Evolutionary conservation across 192 early-diverging fungal species (phyloP).

Genomic region (Backusella parvicylindrica): DNA sequence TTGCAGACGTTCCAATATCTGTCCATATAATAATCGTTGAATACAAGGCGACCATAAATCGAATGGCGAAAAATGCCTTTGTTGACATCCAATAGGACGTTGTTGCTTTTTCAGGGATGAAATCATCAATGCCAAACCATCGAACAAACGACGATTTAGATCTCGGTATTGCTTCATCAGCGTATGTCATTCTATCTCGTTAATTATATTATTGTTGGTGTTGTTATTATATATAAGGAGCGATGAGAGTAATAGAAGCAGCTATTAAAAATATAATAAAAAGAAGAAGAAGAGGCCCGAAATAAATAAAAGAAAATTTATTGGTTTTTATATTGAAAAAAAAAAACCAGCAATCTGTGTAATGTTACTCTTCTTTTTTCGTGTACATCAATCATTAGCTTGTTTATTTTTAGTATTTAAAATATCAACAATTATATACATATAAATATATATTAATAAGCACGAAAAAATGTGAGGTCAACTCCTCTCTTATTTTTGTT

Average conservation of each 20-base stretch:
- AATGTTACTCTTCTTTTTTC: background rate
- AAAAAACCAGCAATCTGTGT: background rate
- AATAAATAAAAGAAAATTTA: background rate
- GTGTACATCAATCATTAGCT: background rate
- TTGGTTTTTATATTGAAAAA: background rate
- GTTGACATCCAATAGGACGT: constrained; percentile 28
- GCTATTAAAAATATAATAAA: background rate
- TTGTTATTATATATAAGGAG: background rate
- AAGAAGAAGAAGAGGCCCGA: background rate
- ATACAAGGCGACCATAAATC: constrained; percentile 9
- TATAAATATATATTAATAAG: background rate
- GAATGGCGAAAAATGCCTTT: constrained; percentile 17
- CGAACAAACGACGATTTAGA: background rate
- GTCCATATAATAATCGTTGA: constrained; percentile 19
- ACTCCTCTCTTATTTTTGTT: background rate
- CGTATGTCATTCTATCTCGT: background rate
- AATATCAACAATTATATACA: background rate
- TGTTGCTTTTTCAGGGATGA: constrained; percentile 29
- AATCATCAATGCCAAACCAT: constrained; percentile 33
- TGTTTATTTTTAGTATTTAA: background rate
- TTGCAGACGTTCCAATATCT: constrained; percentile 11
- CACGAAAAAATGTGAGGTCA: background rate
- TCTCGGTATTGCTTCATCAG: background rate
- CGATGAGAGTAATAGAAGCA: background rate
- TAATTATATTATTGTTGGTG: background rate